Evolutionary conservation across 257 asterid species (phyloP).

Genomic region (Solanum raphanifolium): DNA sequence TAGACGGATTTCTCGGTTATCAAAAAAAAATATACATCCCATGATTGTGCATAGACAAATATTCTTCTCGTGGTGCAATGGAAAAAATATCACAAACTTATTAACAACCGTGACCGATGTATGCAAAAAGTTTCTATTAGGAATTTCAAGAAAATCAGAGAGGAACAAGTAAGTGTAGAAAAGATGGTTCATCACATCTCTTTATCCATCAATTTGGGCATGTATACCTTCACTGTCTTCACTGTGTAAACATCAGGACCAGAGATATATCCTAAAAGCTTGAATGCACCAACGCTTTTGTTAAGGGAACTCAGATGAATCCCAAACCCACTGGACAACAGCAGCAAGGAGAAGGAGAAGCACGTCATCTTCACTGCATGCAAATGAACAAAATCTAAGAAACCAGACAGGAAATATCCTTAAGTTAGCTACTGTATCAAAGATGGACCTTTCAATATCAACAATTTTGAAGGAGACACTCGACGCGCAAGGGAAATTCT

Average conservation of each 20-base stretch:
- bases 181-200: background rate
- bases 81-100: no score
- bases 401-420: background rate
- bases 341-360: conserved; percentile 64
- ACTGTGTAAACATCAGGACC: conserved; percentile 34
- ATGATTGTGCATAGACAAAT: no score
- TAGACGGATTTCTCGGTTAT: no score
- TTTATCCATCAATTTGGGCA: background rate
- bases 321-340: conserved; percentile 60
- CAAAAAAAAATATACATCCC: no score
- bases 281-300: conserved; percentile 43
- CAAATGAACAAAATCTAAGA: conserved; percentile 15
- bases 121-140: no score
- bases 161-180: background rate
- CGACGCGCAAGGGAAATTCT: conserved; percentile 68
- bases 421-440: conserved; percentile 6
- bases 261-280: conserved; percentile 73
- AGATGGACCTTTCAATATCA: conserved; percentile 62
- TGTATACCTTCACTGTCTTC: conserved; percentile 8
- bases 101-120: no score
- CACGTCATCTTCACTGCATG: conserved; percentile 50
- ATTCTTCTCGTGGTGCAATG: no score
- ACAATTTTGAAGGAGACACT: conserved; percentile 56
- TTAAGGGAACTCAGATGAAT: conserved; percentile 35
- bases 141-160: no score